These are phyloP conservation scores for Collybiopsis confluens DNA, from an alignment of 768 basidiomycete genomes.

Conservation along the genomic window DNA sequence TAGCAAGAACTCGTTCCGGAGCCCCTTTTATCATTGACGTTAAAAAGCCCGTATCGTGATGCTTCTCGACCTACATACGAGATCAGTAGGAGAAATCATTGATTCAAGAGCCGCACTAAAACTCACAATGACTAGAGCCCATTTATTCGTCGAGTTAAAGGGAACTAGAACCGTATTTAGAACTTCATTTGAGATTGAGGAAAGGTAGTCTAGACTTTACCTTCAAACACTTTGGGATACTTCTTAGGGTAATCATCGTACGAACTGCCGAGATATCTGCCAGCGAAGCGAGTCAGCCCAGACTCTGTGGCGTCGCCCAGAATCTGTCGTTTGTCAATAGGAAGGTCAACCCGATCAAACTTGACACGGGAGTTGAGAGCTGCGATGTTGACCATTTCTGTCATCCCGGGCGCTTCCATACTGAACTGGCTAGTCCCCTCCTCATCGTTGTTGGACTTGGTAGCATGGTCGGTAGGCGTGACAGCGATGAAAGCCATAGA, in stretches of 20 bases:
- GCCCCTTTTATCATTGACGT: conserved; percentile 65
- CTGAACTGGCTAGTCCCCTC: conserved; percentile 46
- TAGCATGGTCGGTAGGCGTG: neutral
- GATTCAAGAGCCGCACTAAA: neutral
- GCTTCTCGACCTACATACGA: conserved; percentile 45
- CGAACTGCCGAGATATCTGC: conserved; percentile 42
- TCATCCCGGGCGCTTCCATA: conserved; percentile 53
- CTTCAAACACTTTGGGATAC: conserved; percentile 60
- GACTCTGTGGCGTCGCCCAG: conserved; percentile 76
- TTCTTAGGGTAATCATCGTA: conserved; percentile 51
- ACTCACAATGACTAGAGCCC: conserved; percentile 65
- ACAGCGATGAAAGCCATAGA: conserved; percentile 1
- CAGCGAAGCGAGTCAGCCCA: conserved; percentile 66
- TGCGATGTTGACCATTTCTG: conserved; percentile 59
- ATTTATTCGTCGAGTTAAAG: conserved; percentile 72
- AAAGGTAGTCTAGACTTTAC: conserved; percentile 14
- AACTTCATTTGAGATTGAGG: neutral
- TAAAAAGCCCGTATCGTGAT: conserved; percentile 43
- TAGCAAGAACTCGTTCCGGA: conserved; percentile 63
- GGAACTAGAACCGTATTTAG: conserved; percentile 34
- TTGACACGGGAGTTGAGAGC: conserved; percentile 68
- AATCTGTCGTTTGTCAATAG: conserved; percentile 57
- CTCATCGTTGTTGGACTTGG: conserved; percentile 63
- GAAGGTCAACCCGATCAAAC: conserved; percentile 60
- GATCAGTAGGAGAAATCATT: neutral